phyloP scores from a whole-genome alignment of 2,329 filamentous ascomycete species.

The Triangularia setosa region DNA sequence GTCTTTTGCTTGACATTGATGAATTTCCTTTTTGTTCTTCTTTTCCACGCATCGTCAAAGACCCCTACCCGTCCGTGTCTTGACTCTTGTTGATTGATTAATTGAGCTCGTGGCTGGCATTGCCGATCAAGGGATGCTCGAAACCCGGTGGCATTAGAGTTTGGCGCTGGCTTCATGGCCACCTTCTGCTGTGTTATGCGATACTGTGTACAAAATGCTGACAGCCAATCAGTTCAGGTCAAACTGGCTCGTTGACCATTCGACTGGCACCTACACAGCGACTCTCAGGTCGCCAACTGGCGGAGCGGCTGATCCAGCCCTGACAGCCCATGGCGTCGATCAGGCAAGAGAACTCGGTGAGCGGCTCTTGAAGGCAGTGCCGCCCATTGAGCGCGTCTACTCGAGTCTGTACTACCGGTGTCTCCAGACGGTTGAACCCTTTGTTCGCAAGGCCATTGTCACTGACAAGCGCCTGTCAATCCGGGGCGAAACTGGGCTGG shows the following conservation, averaged over 20 bases:
- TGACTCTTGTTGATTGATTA: not conserved
- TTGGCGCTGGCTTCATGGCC: not conserved
- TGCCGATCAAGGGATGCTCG: not conserved
- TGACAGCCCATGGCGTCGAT: slow-evolving; percentile 80
- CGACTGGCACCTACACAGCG: slow-evolving; percentile 73
- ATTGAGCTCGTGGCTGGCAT: not conserved
- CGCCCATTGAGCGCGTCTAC: slow-evolving; percentile 73
- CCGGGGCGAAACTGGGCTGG: slow-evolving; percentile 55
- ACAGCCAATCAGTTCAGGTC: slow-evolving; percentile 67
- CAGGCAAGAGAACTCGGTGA: slow-evolving; percentile 75
- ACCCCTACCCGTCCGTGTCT: not conserved
- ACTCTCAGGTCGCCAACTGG: slow-evolving; percentile 77
- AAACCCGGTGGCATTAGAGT: not conserved
- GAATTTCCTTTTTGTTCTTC: not conserved
- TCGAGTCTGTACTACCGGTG: slow-evolving; percentile 84
- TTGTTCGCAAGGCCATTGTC: slow-evolving; percentile 38
- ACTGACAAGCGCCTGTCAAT: slow-evolving; percentile 34
- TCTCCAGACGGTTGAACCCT: slow-evolving; percentile 75
- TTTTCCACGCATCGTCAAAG: not conserved
- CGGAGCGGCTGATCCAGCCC: slow-evolving; percentile 79
- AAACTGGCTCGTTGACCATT: slow-evolving; percentile 80
- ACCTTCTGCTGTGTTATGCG: not conserved
- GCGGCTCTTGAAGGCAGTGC: slow-evolving; percentile 58
- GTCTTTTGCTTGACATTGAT: not conserved
- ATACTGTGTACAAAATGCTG: slow-evolving; percentile 4